Conservation (phyloP, 345 rosid genomes). For the Gossypium sturtianum region DNA sequence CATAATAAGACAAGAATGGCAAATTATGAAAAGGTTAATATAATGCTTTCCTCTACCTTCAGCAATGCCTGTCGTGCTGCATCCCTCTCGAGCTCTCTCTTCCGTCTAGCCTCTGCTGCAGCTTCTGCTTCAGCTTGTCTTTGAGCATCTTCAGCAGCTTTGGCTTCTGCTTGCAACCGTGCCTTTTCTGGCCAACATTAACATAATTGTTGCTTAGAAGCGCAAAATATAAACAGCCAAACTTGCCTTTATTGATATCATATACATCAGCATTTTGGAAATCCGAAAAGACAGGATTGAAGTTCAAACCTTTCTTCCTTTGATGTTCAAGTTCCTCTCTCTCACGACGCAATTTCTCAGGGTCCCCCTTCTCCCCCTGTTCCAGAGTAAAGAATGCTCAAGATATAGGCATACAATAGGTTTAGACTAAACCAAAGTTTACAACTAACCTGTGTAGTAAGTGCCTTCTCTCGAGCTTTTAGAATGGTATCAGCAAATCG, state of each 20-base stretch:
- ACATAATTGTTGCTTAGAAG: not conserved
- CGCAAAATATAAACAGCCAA: not conserved
- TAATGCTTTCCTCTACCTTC: constrained; percentile 40
- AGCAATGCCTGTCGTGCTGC: constrained; percentile 89
- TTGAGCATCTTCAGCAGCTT: constrained; percentile 84
- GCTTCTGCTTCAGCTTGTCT: constrained; percentile 89
- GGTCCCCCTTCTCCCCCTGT: constrained; percentile 71
- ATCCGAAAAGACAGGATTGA: not conserved
- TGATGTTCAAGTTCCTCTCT: constrained; percentile 81
- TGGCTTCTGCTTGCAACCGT: constrained; percentile 85
- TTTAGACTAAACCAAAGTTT: not conserved
- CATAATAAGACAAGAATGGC: not conserved
- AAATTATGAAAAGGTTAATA: not conserved
- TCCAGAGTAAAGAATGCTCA: constrained; percentile 9
- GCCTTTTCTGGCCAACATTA: constrained; percentile 57
- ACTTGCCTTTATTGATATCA: not conserved
- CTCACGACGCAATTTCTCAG: constrained; percentile 75
- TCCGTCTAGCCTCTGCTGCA: constrained; percentile 73
- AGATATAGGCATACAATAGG: not conserved
- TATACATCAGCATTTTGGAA: not conserved
- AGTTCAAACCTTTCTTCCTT: constrained; percentile 59
- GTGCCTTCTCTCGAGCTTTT: constrained; percentile 86
- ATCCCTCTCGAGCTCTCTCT: constrained; percentile 90
- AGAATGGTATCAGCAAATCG: constrained; percentile 93
- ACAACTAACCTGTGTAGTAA: constrained; percentile 54